Conservation (phyloP, 257 asterid species). For the Penstemon barbatus region DNA sequence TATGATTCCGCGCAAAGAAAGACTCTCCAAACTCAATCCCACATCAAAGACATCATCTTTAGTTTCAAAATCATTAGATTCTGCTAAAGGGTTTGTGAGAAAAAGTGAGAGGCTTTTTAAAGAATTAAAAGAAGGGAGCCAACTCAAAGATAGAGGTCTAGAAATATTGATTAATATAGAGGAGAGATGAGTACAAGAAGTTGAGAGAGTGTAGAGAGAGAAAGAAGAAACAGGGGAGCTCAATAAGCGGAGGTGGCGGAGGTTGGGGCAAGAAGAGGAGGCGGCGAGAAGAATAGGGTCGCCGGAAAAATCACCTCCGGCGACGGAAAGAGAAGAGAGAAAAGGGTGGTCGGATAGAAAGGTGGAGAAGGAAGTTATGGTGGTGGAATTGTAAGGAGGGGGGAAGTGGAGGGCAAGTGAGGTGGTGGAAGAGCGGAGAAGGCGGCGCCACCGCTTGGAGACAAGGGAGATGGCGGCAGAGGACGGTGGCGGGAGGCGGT, state of each 20-base stretch:
- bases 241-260: constrained; percentile 44
- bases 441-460: constrained; percentile 63
- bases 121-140: constrained; percentile 46
- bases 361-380: constrained; percentile 36
- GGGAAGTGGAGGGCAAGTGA: constrained; percentile 51
- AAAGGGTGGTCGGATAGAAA: constrained; percentile 53
- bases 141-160: constrained; percentile 49
- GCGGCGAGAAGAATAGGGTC: constrained; percentile 39
- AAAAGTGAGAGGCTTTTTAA: constrained; percentile 52
- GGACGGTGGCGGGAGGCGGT: constrained; percentile 65
- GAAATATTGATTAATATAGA: constrained; percentile 49
- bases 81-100: constrained; percentile 31
- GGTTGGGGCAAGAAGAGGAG: constrained; percentile 59
- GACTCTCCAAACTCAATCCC: constrained; percentile 53
- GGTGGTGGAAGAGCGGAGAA: constrained; percentile 68
- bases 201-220: constrained; percentile 46
- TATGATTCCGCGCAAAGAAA: constrained; percentile 47
- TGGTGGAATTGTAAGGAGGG: constrained; percentile 34
- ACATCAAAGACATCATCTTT: constrained; percentile 22
- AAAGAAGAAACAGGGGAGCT: constrained; percentile 41
- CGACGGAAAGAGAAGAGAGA: constrained; percentile 53
- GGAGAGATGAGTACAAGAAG: constrained; percentile 49
- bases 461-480: constrained; percentile 58
- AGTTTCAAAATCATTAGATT: not conserved
- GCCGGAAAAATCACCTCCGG: constrained; percentile 10